These are phyloP conservation scores for Harringtonia lauricola DNA, from an alignment of 2,329 filamentous ascomycete species.

Conservation along the genomic window DNA sequence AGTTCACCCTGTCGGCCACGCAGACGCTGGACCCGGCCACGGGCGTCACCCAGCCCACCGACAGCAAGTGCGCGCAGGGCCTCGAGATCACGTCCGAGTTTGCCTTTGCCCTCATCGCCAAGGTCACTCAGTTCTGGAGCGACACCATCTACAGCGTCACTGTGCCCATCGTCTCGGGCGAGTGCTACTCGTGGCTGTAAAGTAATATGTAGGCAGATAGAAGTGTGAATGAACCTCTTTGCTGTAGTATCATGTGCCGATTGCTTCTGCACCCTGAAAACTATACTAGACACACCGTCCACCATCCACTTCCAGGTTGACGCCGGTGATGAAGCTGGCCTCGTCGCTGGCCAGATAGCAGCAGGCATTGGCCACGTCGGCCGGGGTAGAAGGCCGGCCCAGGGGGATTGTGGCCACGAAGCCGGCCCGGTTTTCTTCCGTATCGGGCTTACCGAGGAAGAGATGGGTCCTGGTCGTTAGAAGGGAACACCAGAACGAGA, in stretches of 20 bases:
- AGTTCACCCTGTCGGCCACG: slow-evolving; percentile 12
- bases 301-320: slow-evolving; percentile 48
- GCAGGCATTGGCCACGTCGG: slow-evolving; percentile 60
- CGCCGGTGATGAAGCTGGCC: slow-evolving; percentile 59
- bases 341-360: slow-evolving; percentile 63
- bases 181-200: slow-evolving; percentile 16
- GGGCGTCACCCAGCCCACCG: background rate
- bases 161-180: slow-evolving; percentile 16
- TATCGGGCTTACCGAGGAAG: slow-evolving; percentile 52
- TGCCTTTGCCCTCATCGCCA: slow-evolving; percentile 15
- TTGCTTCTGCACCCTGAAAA: too few relatives aligned
- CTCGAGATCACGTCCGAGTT: slow-evolving; percentile 16
- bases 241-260: too few relatives aligned
- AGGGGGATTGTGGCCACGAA: slow-evolving; percentile 44
- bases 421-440: slow-evolving; percentile 45
- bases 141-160: slow-evolving; percentile 15
- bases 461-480: slow-evolving; percentile 23
- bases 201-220: too few relatives aligned
- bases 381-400: slow-evolving; percentile 42
- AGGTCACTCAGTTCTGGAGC: slow-evolving; percentile 17
- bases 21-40: slow-evolving; percentile 11
- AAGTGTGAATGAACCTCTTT: too few relatives aligned
- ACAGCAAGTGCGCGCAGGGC: slow-evolving; percentile 13
- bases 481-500: background rate
- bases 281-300: slow-evolving; percentile 11